Evolutionary conservation across 2,329 filamentous ascomycete species (phyloP).

Genomic region (Xylariaceae sp.): DNA sequence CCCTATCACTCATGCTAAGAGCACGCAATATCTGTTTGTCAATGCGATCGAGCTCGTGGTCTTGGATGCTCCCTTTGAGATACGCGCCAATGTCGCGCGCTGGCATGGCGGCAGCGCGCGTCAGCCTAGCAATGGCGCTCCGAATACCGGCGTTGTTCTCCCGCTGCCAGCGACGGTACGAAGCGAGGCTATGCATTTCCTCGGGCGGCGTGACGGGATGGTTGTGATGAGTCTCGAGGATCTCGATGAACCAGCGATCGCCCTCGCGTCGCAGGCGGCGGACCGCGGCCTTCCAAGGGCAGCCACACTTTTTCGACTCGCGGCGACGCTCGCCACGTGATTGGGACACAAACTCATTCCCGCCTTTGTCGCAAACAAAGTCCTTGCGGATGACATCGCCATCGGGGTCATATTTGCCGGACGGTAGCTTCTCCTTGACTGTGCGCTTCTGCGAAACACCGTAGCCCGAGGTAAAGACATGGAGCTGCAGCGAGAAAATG

Average conservation of each 20-base stretch:
- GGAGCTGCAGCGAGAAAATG: constrained; percentile 28
- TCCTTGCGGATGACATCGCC: constrained; percentile 29
- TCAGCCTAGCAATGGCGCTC: constrained; percentile 23
- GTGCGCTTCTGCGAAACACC: constrained; percentile 31
- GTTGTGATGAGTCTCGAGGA: constrained; percentile 26
- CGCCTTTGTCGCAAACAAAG: constrained; percentile 29
- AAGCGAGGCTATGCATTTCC: constrained; percentile 29
- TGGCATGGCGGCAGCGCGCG: constrained; percentile 26
- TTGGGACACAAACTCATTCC: constrained; percentile 29
- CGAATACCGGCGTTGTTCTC: constrained; percentile 29
- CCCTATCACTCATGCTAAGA: constrained; percentile 27
- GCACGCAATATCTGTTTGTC: constrained; percentile 29
- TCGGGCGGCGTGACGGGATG: constrained; percentile 27
- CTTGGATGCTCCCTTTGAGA: constrained; percentile 23
- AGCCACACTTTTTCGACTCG: constrained; percentile 28
- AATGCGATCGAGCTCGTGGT: constrained; percentile 26
- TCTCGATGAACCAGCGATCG: constrained; percentile 29
- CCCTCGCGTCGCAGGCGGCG: constrained; percentile 28
- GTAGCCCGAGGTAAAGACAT: constrained; percentile 30
- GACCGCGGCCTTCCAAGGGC: constrained; percentile 26
- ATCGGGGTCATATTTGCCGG: constrained; percentile 29
- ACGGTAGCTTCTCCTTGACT: constrained; percentile 30
- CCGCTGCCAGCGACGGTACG: constrained; percentile 30
- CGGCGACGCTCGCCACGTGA: constrained; percentile 29
- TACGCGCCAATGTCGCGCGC: constrained; percentile 26